These are phyloP conservation scores for Magnolia sinica DNA, from an alignment of 164 flowering plant species.

Conservation along the genomic window DNA sequence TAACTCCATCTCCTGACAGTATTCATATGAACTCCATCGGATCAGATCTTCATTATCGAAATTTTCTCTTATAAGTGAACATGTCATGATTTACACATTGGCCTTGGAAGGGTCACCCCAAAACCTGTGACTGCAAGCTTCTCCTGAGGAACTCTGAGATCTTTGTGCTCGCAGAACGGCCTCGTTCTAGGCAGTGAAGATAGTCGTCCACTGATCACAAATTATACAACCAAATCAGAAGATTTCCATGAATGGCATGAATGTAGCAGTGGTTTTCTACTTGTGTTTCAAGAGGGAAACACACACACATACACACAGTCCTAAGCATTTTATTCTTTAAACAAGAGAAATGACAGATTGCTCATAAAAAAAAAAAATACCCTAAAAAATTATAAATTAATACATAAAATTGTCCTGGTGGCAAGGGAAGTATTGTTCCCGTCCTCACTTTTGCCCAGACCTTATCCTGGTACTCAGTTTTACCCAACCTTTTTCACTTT, in stretches of 20 bases:
- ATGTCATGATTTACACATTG: not conserved
- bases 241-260: not conserved
- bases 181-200: conserved; percentile 62
- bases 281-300: no score
- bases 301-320: no score
- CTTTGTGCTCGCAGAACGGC: conserved; percentile 64
- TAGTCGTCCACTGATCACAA: conserved; percentile 63
- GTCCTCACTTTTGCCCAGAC: no score
- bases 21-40: not conserved
- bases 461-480: no score
- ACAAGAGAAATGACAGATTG: no score
- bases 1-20: not conserved
- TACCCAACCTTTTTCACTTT: no score
- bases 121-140: conserved; percentile 43
- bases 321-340: no score
- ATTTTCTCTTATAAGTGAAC: not conserved
- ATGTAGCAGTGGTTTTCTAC: no score
- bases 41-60: not conserved
- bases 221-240: not conserved
- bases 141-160: conserved; percentile 69
- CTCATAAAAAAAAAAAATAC: not conserved
- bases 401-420: not conserved
- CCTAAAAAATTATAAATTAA: not conserved
- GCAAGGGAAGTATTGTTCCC: not conserved
- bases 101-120: conserved; percentile 11